These are phyloP conservation scores for Neofusicoccum umdonicola DNA, from an alignment of 2,329 filamentous ascomycete species.

Conservation along the genomic window DNA sequence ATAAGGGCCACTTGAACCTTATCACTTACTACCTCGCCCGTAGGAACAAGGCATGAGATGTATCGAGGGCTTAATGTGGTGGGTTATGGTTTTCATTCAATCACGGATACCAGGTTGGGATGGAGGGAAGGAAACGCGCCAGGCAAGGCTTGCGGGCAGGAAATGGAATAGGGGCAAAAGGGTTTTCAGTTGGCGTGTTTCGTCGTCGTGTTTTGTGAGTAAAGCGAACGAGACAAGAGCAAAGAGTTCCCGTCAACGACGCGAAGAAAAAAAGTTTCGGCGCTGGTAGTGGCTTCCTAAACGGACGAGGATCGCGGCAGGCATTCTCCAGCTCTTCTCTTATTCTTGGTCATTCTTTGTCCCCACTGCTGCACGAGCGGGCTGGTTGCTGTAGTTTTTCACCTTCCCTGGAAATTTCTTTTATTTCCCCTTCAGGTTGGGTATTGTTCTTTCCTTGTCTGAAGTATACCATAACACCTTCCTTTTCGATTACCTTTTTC, in stretches of 20 bases:
- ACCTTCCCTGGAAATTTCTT: neutral
- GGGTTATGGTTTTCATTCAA: neutral
- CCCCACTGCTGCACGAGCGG: neutral
- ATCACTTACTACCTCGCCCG: constrained; percentile 81
- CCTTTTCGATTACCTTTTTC: neutral
- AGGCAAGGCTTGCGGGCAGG: neutral
- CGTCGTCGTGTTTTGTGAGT: too few species aligned
- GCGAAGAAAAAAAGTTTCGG: neutral
- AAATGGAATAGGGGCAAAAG: neutral
- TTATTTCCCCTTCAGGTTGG: neutral
- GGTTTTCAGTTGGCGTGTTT: neutral
- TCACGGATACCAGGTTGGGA: neutral
- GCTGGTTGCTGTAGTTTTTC: neutral
- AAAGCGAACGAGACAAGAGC: neutral
- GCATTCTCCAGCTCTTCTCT: neutral
- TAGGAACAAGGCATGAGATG: constrained; percentile 52
- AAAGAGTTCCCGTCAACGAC: neutral
- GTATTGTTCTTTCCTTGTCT: neutral
- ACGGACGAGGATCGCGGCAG: neutral
- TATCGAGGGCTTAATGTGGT: neutral
- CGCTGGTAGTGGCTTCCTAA: neutral
- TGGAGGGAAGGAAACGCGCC: neutral
- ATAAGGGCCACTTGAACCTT: constrained; percentile 70
- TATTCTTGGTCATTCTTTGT: neutral
- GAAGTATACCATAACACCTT: constrained; percentile 9